Evolutionary conservation across 2,329 filamentous ascomycete genomes (phyloP).

Genomic region (Colletotrichum lini): DNA sequence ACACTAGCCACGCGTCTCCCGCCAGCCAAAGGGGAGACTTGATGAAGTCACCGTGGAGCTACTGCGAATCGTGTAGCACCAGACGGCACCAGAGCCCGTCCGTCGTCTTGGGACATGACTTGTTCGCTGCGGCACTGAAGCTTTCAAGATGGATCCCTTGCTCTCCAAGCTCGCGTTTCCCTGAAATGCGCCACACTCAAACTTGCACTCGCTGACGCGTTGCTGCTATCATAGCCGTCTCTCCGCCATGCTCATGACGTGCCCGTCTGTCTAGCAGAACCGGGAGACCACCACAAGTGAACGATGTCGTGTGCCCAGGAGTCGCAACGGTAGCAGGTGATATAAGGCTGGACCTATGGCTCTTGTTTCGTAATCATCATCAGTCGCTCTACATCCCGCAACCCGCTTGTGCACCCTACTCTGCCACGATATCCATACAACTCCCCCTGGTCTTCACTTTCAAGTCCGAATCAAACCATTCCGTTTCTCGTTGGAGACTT

Average conservation of each 20-base stretch:
- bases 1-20: slow-evolving; percentile 30
- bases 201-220: slow-evolving; percentile 28
- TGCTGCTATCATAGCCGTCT: slow-evolving; percentile 14
- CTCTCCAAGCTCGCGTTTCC: not conserved
- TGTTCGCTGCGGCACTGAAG: not conserved
- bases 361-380: not conserved
- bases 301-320: slow-evolving; percentile 33
- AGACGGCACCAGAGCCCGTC: slow-evolving; percentile 13
- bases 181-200: slow-evolving; percentile 19
- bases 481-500: too few species aligned
- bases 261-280: not conserved
- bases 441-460: not conserved
- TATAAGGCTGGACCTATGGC: slow-evolving; percentile 7
- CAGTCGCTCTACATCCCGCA: not conserved
- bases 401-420: not conserved
- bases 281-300: not conserved
- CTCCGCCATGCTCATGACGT: slow-evolving; percentile 33
- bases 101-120: not conserved
- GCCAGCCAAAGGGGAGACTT: slow-evolving; percentile 14
- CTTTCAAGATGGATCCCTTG: slow-evolving; percentile 16
- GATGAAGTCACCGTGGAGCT: slow-evolving; percentile 38
- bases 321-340: not conserved
- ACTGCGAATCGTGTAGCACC: not conserved
- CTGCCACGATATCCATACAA: not conserved
- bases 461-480: too few species aligned